Evolutionary conservation across 2,329 filamentous ascomycete species (phyloP).

Genomic region (Ceratocystis ficicola): DNA sequence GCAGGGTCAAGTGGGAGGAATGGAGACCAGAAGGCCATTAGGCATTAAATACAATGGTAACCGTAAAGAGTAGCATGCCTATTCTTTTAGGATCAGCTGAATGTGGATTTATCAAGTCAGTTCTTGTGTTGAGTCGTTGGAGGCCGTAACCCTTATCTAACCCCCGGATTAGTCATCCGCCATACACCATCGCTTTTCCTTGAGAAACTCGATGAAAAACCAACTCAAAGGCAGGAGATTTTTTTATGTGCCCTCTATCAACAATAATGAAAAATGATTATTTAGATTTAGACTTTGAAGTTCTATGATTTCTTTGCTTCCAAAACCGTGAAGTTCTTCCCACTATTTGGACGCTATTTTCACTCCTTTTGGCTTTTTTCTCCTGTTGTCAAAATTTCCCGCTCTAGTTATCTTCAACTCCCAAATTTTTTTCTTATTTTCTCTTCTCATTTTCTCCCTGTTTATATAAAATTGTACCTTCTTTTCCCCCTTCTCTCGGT

Average conservation of each 20-base stretch:
- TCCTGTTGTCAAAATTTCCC: neutral
- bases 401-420: neutral
- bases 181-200: neutral
- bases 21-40: neutral
- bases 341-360: too few relatives aligned
- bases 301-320: too few relatives aligned
- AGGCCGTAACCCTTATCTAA: neutral
- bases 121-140: neutral
- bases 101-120: neutral
- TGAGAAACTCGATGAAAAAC: neutral
- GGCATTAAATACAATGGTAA: too few relatives aligned
- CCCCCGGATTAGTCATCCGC: neutral
- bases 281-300: too few relatives aligned
- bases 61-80: neutral
- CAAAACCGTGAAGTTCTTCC: too few relatives aligned
- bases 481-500: too few relatives aligned
- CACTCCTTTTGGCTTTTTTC: neutral
- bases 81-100: neutral
- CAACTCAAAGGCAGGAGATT: neutral
- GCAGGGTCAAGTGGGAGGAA: slow-evolving; percentile 32
- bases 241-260: neutral
- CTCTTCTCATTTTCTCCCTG: neutral
- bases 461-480: neutral
- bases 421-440: neutral
- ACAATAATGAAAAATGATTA: too few relatives aligned